Percentiles rank a stretch among this genome's conserved stretches.
phyloP scores from a whole-genome alignment of 306 rosid genomes.

The Gillenia trifoliata region DNA sequence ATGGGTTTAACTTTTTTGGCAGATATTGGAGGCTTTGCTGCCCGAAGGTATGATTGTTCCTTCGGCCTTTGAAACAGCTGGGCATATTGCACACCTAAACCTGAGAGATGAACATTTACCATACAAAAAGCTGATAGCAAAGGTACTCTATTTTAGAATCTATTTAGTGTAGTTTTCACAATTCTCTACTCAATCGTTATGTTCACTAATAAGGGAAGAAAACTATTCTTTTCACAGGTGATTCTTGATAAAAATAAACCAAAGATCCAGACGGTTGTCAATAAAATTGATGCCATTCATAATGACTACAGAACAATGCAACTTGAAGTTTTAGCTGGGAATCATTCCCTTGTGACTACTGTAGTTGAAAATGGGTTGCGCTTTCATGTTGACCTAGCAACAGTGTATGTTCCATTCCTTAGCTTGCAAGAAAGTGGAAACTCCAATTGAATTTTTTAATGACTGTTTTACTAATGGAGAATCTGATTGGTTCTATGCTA shows the following conservation, averaged over 20 bases:
- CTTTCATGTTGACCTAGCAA: constrained; percentile 85
- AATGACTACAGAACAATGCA: constrained; percentile 95
- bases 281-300: constrained; percentile 73
- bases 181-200: not conserved
- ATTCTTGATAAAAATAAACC: constrained; percentile 89
- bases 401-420: constrained; percentile 72
- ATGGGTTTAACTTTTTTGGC: constrained; percentile 28
- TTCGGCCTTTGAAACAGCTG: constrained; percentile 79
- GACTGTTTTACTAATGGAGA: not conserved
- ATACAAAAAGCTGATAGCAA: constrained; percentile 75
- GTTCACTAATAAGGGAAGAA: constrained; percentile 9
- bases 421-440: constrained; percentile 20
- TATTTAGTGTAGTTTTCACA: constrained; percentile 1
- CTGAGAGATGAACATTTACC: constrained; percentile 84
- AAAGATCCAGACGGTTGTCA: constrained; percentile 80
- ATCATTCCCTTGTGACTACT: constrained; percentile 84
- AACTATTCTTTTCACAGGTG: constrained; percentile 52
- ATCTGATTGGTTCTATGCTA: not conserved
- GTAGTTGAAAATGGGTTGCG: constrained; percentile 80
- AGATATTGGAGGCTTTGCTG: constrained; percentile 76
- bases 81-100: constrained; percentile 90
- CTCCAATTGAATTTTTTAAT: constrained; percentile 3
- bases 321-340: constrained; percentile 94
- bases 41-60: constrained; percentile 73
- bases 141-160: constrained; percentile 39